A percentile compares a stretch with the other conserved stretches of the same genome.
phyloP scores from a whole-genome alignment of 1,284 basidiomycete species.

The Sporisorium sorghi region DNA sequence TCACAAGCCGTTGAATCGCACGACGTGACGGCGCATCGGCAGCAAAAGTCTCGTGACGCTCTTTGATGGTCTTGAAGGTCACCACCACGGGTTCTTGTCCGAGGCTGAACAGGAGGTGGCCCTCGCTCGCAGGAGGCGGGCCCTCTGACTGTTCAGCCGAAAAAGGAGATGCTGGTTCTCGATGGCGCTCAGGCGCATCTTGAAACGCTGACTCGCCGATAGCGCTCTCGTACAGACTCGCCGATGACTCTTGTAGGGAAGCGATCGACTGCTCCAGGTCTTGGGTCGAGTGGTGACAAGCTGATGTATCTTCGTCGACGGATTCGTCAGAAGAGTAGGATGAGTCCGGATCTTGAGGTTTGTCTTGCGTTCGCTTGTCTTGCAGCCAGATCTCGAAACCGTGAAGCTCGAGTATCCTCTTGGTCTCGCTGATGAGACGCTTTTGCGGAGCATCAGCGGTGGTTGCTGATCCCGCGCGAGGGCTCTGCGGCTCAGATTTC shows the following conservation, averaged over 20 bases:
- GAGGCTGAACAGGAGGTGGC: constrained; percentile 29
- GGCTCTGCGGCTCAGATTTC: not conserved
- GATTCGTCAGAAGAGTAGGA: constrained; percentile 36
- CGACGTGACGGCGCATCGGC: constrained; percentile 17
- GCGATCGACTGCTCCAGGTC: constrained; percentile 19
- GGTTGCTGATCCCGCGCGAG: not conserved
- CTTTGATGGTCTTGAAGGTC: constrained; percentile 35
- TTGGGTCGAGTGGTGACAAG: not conserved
- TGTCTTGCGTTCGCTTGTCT: constrained; percentile 7
- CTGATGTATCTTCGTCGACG: not conserved
- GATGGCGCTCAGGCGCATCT: not conserved
- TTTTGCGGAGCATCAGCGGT: not conserved
- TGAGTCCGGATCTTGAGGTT: constrained; percentile 1
- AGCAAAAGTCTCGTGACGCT: constrained; percentile 19
- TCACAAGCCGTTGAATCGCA: constrained; percentile 21
- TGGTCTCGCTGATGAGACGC: constrained; percentile 29
- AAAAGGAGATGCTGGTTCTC: not conserved
- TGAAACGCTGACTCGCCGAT: constrained; percentile 19
- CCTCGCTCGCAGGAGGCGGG: not conserved
- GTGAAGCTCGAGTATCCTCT: constrained; percentile 23
- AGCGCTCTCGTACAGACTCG: constrained; percentile 49
- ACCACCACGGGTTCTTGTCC: constrained; percentile 25
- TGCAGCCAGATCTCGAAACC: constrained; percentile 28
- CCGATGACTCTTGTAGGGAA: constrained; percentile 31
- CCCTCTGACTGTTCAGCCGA: too few species aligned